Evolutionary conservation across 352 stramenopile species (phyloP), one percentile per base, ranked within the genome.

Genomic region (Phytophthora nicotianae): DNA sequence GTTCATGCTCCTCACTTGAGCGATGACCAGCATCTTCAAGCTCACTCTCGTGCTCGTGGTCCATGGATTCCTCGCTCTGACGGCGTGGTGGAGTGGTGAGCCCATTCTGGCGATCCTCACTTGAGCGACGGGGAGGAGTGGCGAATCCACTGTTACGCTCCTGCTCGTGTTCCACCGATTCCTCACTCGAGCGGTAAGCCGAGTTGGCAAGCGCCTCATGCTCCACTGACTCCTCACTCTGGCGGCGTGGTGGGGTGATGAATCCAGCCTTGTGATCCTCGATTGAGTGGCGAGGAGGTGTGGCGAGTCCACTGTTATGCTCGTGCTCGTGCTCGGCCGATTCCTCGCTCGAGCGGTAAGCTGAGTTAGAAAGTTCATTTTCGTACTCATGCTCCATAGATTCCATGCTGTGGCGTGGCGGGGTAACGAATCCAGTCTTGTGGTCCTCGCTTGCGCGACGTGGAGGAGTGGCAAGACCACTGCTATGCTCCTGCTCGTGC

Each of bases 1-100:
- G 4, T 13, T 61, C 21, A 14, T 51, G 20, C 24, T 62, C 29
- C 20, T 61, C 50, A 24, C 46, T 58, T 4, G 26, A 51, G 24
- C 40, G 27, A 1, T 67, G 51, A 16, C 66, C 68, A 17, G 62
- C 53, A 47, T 77, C 60, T 10, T 64, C 71, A 50, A 67, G 60
- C 23, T 66, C 68, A 50, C 54, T 67, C 24, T 58, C 29, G 35
- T 72, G 57, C 20, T 74, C 65, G 32, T 53, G 48, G 9, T 66
- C n/a, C 4, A 41, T 5, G 21, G 35, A 50, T 13, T 56, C 37
- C 10, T 40, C 50, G 32, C 49, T 60, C 11, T 37, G 29, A 5
- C 21, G 41, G 4, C 40, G 52, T 20, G 52, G 27, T 5, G 17
- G 52, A 4, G 52, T 60, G 4, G 7, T 16, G 33, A 38, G n/a